Evolutionary conservation across 1,284 basidiomycete genomes (phyloP).

Genomic region (Hypsizygus ulmarius): DNA sequence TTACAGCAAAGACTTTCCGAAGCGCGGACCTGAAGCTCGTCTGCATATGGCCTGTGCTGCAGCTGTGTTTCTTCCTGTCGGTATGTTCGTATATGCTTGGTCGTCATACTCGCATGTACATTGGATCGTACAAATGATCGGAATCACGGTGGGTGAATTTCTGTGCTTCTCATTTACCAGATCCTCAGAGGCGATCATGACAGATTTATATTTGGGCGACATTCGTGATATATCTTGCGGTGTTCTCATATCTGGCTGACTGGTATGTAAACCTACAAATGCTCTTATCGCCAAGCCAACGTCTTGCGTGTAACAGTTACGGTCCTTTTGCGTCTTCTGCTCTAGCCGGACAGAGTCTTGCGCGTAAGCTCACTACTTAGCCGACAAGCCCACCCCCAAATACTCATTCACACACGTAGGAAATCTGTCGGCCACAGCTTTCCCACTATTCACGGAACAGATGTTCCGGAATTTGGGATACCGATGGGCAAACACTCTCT

Average conservation of each 20-base stretch:
- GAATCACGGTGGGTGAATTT: conserved; percentile 41
- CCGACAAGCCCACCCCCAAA: neutral
- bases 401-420: conserved; percentile 33
- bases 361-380: conserved; percentile 40
- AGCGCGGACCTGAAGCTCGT: conserved; percentile 69
- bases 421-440: conserved; percentile 55
- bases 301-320: conserved; percentile 41
- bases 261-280: conserved; percentile 41
- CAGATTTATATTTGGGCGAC: conserved; percentile 55
- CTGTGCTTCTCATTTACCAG: neutral
- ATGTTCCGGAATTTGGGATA: conserved; percentile 62
- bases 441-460: conserved; percentile 63
- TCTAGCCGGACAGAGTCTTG: conserved; percentile 73
- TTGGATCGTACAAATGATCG: conserved; percentile 59
- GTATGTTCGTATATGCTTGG: conserved; percentile 70
- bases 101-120: conserved; percentile 48
- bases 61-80: conserved; percentile 58
- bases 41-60: conserved; percentile 67
- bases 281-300: neutral
- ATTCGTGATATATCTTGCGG: conserved; percentile 62
- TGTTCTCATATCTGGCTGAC: conserved; percentile 73
- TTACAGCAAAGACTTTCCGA: conserved; percentile 49
- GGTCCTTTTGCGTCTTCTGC: conserved; percentile 76
- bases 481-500: conserved; percentile 71
- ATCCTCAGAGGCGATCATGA: conserved; percentile 9